Conservation (phyloP, 768 basidiomycete species). For the Xerocomellus intermedius region DNA sequence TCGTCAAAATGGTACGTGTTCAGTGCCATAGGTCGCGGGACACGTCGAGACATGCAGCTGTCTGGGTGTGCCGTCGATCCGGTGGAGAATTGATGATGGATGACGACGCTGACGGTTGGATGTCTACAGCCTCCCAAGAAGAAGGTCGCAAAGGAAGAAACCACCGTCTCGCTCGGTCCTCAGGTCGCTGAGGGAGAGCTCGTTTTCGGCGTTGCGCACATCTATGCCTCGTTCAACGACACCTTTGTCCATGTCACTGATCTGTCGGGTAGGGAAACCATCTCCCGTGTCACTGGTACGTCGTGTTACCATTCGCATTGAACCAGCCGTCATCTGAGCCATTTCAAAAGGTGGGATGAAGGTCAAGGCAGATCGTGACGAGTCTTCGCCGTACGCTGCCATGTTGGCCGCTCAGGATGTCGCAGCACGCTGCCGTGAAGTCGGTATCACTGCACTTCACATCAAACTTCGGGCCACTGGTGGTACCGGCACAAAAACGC, state of each 20-base stretch:
- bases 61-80: slow-evolving; percentile 2
- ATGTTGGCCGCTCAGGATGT: slow-evolving; percentile 99
- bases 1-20: slow-evolving; percentile 39
- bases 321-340: background rate
- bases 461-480: slow-evolving; percentile 98
- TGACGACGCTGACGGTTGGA: slow-evolving; percentile 49
- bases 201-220: slow-evolving; percentile 98
- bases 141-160: slow-evolving; percentile 78
- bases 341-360: slow-evolving; percentile 86
- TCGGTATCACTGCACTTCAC: slow-evolving; percentile 97
- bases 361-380: slow-evolving; percentile 99
- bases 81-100: slow-evolving; percentile 40
- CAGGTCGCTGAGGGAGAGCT: slow-evolving; percentile 95
- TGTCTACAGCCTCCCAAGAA: slow-evolving; percentile 79
- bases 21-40: background rate
- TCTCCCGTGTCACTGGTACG: slow-evolving; percentile 94
- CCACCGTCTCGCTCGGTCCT: slow-evolving; percentile 88
- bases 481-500: slow-evolving; percentile 98
- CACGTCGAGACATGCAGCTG: background rate
- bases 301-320: background rate
- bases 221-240: slow-evolving; percentile 99
- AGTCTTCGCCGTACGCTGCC: slow-evolving; percentile 95
- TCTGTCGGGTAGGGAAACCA: slow-evolving; percentile 98
- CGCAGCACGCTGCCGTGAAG: slow-evolving; percentile 94
- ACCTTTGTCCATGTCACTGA: slow-evolving; percentile 99